Conservation (phyloP, 192 early-diverging fungal genomes). For the Spinellus fusiger region DNA sequence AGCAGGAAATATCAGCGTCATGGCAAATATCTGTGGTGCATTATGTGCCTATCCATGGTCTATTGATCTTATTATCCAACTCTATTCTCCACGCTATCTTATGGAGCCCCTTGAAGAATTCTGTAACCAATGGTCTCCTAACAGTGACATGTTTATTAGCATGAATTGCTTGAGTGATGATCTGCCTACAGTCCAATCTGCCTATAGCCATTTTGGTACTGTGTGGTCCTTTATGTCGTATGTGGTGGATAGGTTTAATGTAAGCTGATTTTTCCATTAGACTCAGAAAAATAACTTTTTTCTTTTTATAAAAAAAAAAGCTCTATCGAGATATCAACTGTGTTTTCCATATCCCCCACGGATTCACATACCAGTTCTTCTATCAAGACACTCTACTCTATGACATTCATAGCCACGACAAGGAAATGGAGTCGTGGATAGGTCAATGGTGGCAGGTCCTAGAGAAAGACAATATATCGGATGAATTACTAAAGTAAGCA, state of each 20-base stretch:
- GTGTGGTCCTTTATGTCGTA: conserved; percentile 22
- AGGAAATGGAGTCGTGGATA: conserved; percentile 15
- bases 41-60: conserved; percentile 18
- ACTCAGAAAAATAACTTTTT: neutral
- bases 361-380: conserved; percentile 28
- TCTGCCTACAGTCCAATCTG: conserved; percentile 12
- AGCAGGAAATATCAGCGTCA: conserved; percentile 1
- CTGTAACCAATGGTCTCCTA: conserved; percentile 26
- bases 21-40: conserved; percentile 23
- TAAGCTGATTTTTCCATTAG: too few species aligned
- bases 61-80: conserved; percentile 28
- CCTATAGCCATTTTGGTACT: conserved; percentile 24
- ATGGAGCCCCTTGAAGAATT: conserved; percentile 23
- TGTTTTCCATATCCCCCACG: conserved; percentile 11
- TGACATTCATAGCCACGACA: conserved; percentile 3
- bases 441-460: conserved; percentile 25
- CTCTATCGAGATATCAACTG: conserved; percentile 5
- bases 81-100: conserved; percentile 20
- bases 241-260: conserved; percentile 19
- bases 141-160: neutral
- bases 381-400: conserved; percentile 10
- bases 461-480: conserved; percentile 25
- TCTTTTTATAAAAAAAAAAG: conserved; percentile 2
- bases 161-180: neutral
- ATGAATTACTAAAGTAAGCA: conserved; percentile 23